Conservation (phyloP, 1,139 yeast genomes). For the Debaryomyces coudertii region DNA sequence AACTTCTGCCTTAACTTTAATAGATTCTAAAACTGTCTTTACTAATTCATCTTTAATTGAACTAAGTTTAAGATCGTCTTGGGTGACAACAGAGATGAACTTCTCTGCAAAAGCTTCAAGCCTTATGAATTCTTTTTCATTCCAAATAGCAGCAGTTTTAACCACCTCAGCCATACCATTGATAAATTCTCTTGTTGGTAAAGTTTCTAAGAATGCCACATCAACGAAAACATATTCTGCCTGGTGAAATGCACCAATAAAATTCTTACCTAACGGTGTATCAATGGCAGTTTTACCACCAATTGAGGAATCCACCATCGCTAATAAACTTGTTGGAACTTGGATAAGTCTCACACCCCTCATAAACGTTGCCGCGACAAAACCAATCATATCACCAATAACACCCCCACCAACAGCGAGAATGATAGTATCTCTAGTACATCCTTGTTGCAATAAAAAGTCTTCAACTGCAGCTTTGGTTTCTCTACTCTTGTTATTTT, state of each 20-base stretch:
- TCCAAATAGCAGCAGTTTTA: constrained; percentile 98
- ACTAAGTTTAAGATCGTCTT: constrained; percentile 54
- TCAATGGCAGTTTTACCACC: constrained; percentile 99
- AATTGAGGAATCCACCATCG: constrained; percentile 98
- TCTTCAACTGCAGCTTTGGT: constrained; percentile 96
- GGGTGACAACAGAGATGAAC: constrained; percentile 64
- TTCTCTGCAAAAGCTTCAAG: constrained; percentile 73
- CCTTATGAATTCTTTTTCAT: constrained; percentile 81
- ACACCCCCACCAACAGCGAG: constrained; percentile 98
- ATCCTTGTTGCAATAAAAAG: constrained; percentile 78
- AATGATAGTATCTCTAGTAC: constrained; percentile 95
- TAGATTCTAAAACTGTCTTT: constrained; percentile 82
- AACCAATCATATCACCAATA: constrained; percentile 99
- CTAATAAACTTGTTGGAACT: constrained; percentile 87
- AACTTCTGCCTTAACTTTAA: constrained; percentile 89
- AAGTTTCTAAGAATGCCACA: constrained; percentile 80
- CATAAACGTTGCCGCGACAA: constrained; percentile 98
- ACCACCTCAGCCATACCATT: constrained; percentile 99
- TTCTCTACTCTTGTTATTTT: constrained; percentile 81
- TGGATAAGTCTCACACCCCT: constrained; percentile 95
- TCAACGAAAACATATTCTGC: constrained; percentile 89
- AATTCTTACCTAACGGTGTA: constrained; percentile 95
- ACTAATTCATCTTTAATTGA: constrained; percentile 74
- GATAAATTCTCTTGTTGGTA: constrained; percentile 92
- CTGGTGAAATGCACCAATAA: constrained; percentile 98